Conservation (phyloP, 371 early-diverging fungal species). For the Mucor circinelloides region DNA sequence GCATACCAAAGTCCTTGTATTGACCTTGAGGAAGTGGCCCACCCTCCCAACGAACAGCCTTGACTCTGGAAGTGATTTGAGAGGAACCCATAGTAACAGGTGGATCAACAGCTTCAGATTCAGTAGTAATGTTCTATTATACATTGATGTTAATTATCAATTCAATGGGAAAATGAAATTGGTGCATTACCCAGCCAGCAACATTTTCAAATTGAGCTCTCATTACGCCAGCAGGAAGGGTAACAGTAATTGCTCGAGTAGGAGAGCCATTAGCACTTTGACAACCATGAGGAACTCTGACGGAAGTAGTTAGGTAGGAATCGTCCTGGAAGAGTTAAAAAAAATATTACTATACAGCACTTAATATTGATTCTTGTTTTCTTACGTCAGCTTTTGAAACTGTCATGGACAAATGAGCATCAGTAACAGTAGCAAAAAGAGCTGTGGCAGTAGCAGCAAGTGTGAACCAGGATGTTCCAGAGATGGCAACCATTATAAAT, state of each 20-base stretch:
- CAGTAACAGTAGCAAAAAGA: neutral
- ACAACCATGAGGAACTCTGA: neutral
- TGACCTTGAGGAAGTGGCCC: neutral
- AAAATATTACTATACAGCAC: neutral
- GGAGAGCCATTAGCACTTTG: neutral
- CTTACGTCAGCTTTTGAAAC: constrained; percentile 1
- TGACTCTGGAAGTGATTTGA: constrained; percentile 1
- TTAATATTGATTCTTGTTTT: neutral
- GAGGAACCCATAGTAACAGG: neutral
- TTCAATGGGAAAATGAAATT: neutral
- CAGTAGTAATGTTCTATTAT: neutral
- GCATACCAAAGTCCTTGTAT: neutral
- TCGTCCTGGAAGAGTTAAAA: neutral
- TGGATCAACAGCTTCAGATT: neutral
- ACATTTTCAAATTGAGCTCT: neutral
- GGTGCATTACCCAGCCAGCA: neutral
- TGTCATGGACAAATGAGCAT: neutral
- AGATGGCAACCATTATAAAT: neutral
- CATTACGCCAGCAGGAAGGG: neutral
- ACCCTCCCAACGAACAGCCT: neutral
- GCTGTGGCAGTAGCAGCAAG: neutral
- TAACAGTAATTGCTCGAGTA: constrained; percentile 2
- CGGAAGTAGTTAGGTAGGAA: neutral
- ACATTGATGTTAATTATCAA: neutral
- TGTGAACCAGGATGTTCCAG: neutral